Conservation (phyloP, 495 filamentous ascomycete genomes). For the Bryoglossum gracile region DNA sequence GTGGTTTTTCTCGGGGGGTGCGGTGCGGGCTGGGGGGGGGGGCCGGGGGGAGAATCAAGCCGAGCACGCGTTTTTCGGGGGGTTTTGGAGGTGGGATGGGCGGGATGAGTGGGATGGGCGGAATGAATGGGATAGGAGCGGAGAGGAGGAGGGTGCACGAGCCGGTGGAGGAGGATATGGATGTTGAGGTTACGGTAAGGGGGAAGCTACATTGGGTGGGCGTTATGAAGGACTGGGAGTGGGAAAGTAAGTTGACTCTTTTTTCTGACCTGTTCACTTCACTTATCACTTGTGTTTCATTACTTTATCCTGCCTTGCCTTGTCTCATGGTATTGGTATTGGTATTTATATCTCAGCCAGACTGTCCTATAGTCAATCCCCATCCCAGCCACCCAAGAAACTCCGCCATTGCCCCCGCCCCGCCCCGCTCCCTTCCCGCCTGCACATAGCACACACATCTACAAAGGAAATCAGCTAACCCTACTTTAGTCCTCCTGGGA, state of each 20-base stretch:
- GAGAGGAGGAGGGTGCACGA: slow-evolving; percentile 18
- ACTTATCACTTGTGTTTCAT: neutral
- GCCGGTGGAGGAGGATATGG: slow-evolving; percentile 40
- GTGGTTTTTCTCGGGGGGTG: too few relatives aligned
- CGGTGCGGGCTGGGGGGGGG: neutral
- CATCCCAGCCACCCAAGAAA: neutral
- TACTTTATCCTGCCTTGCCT: neutral
- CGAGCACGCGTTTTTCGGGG: slow-evolving; percentile 5
- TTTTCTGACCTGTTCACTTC: too few relatives aligned
- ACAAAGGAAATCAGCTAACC: neutral
- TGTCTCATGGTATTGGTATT: slow-evolving; percentile 9
- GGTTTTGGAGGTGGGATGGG: neutral
- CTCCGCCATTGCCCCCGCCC: too few relatives aligned
- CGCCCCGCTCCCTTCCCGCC: neutral
- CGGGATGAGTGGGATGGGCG: neutral
- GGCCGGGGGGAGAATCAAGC: too few relatives aligned
- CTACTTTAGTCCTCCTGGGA: slow-evolving; percentile 10
- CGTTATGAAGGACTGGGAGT: slow-evolving; percentile 73
- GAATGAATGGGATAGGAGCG: neutral
- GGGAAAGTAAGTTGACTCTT: slow-evolving; percentile 55
- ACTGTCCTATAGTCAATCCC: neutral
- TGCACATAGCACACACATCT: neutral
- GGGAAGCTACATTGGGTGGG: slow-evolving; percentile 68
- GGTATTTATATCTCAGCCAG: neutral
- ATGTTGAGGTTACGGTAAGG: slow-evolving; percentile 58